phyloP scores from a whole-genome alignment of 768 basidiomycete genomes.

The Lanmaoa pseudosensibilis region DNA sequence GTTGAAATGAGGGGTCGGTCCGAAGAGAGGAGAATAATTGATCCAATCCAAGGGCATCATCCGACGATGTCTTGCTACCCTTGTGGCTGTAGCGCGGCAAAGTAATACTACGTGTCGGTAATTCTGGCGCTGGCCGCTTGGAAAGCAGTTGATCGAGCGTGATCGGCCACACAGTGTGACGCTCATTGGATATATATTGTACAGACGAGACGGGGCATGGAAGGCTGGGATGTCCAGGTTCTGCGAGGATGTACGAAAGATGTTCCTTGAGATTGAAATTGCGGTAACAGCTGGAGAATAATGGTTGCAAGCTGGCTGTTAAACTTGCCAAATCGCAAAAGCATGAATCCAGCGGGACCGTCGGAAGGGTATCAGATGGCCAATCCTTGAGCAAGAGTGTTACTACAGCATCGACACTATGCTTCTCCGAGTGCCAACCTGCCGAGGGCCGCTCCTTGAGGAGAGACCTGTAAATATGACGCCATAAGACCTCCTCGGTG shows the following conservation, averaged over 20 bases:
- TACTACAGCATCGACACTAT: neutral
- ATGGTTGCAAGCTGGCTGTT: neutral
- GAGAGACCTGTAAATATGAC: neutral
- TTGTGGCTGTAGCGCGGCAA: neutral
- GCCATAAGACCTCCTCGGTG: neutral
- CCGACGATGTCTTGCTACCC: neutral
- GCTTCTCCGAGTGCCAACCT: neutral
- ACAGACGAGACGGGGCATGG: neutral
- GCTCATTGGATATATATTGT: neutral
- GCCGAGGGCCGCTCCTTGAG: neutral
- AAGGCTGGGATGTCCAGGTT: neutral
- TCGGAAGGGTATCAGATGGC: conserved; percentile 8
- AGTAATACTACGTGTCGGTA: neutral
- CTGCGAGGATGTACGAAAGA: neutral
- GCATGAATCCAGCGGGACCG: neutral
- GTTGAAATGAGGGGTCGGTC: neutral
- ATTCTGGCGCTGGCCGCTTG: neutral
- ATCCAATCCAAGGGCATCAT: neutral
- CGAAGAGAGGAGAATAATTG: neutral
- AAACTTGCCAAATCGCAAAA: conserved; percentile 1
- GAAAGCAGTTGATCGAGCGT: neutral
- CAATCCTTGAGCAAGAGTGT: conserved; percentile 7
- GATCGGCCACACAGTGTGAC: neutral
- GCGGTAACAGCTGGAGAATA: conserved; percentile 16
- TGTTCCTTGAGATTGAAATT: conserved; percentile 9